Percentiles rank a stretch among this genome's conserved stretches.
phyloP scores from a whole-genome alignment of 2,329 filamentous ascomycete species.

The Chrysosporium queenslandicum region DNA sequence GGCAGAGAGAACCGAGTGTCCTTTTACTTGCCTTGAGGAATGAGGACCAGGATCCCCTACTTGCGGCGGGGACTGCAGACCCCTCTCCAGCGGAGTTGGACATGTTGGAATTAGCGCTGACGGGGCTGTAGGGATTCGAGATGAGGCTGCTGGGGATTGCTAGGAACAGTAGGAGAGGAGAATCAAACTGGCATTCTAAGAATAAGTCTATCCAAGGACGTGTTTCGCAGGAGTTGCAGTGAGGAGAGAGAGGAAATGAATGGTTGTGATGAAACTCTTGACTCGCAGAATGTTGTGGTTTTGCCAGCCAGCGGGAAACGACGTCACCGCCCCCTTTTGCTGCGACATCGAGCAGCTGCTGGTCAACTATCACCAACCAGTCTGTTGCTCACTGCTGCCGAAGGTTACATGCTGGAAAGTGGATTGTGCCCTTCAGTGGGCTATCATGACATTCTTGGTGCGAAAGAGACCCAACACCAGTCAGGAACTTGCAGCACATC shows the following conservation, averaged over 20 bases:
- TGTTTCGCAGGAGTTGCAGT: neutral
- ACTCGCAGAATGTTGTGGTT: neutral
- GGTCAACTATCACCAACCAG: too few species aligned
- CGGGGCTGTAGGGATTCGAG: neutral
- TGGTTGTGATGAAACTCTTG: neutral
- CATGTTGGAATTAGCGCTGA: neutral
- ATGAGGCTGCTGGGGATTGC: neutral
- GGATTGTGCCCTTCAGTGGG: too few species aligned
- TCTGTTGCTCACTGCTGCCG: too few species aligned
- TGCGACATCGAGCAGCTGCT: neutral
- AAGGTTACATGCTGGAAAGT: too few species aligned
- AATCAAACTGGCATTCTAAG: neutral
- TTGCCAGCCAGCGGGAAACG: neutral
- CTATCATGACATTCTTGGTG: too few species aligned
- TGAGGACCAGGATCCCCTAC: conserved; percentile 40
- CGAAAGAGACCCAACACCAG: too few species aligned
- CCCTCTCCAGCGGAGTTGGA: conserved; percentile 30
- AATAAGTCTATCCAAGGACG: neutral
- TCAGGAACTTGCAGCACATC: too few species aligned
- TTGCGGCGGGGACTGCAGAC: conserved; percentile 32
- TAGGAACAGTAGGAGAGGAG: neutral
- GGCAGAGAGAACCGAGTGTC: neutral
- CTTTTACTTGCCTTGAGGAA: conserved; percentile 36
- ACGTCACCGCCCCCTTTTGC: neutral
- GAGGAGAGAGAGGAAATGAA: neutral